Evolutionary conservation across 768 basidiomycete genomes (phyloP).

Genomic region (Suillus placidus): DNA sequence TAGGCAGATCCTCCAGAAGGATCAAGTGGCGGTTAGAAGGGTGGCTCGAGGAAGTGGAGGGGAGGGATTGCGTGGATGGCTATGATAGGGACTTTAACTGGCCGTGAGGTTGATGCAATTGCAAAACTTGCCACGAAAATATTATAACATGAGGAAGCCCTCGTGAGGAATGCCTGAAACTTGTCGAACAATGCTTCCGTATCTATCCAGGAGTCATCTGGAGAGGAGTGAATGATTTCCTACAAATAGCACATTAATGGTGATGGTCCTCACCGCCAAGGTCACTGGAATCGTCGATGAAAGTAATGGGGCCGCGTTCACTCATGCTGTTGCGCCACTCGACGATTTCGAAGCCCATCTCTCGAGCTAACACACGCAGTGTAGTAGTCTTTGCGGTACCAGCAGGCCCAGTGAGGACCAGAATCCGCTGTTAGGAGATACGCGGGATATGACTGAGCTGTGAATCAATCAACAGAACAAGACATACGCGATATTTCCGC

Average conservation of each 20-base stretch:
- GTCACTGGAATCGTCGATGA: slow-evolving; percentile 19
- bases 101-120: background rate
- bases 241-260: background rate
- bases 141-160: slow-evolving; percentile 62
- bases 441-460: background rate
- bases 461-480: background rate
- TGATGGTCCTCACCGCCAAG: slow-evolving; percentile 15
- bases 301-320: slow-evolving; percentile 40
- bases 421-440: slow-evolving; percentile 60
- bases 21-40: slow-evolving; percentile 56
- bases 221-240: background rate
- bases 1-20: slow-evolving; percentile 89
- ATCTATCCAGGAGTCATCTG: slow-evolving; percentile 18
- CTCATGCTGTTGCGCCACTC: slow-evolving; percentile 82
- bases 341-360: slow-evolving; percentile 76
- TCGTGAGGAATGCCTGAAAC: slow-evolving; percentile 74
- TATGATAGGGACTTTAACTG: slow-evolving; percentile 8
- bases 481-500: slow-evolving; percentile 72
- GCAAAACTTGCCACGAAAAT: slow-evolving; percentile 40
- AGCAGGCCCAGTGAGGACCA: slow-evolving; percentile 85
- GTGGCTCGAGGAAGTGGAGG: slow-evolving; percentile 16
- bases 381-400: slow-evolving; percentile 92
- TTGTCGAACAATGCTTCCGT: slow-evolving; percentile 54
- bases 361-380: slow-evolving; percentile 69
- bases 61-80: slow-evolving; percentile 13